A percentile compares a stretch with the other conserved stretches of the same genome.
These are phyloP conservation scores for Xylaria acuta DNA, from an alignment of 495 filamentous ascomycete genomes.

Conservation along the genomic window DNA sequence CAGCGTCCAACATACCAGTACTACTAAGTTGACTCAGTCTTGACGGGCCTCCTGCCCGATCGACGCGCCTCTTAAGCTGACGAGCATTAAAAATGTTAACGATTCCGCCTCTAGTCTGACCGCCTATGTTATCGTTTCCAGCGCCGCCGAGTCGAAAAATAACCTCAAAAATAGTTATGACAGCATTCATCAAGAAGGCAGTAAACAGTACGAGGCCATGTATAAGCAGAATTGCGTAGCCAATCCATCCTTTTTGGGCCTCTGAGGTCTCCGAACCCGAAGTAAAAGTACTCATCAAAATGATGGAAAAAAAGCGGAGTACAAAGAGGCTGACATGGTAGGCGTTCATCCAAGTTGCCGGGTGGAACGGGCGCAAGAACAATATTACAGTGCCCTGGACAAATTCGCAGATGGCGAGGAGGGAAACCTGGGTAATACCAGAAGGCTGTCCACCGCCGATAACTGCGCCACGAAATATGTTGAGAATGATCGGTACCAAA, in stretches of 20 bases:
- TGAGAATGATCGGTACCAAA: constrained; percentile 81
- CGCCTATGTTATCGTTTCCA: constrained; percentile 72
- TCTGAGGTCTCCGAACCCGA: constrained; percentile 79
- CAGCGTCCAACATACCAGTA: constrained; percentile 74
- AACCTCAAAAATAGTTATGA: constrained; percentile 90
- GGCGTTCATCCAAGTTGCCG: constrained; percentile 95
- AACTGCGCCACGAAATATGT: constrained; percentile 83
- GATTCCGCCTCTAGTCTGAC: constrained; percentile 83
- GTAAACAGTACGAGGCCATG: constrained; percentile 89
- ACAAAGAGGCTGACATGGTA: constrained; percentile 87
- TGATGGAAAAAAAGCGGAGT: constrained; percentile 76
- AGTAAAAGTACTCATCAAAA: constrained; percentile 87
- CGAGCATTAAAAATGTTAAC: constrained; percentile 92
- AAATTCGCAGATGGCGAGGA: constrained; percentile 93
- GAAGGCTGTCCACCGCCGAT: constrained; percentile 92
- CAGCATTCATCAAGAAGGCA: constrained; percentile 90
- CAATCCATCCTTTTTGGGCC: constrained; percentile 88
- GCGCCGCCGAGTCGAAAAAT: constrained; percentile 78
- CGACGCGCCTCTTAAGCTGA: constrained; percentile 79
- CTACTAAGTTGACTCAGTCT: constrained; percentile 81
- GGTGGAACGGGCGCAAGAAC: constrained; percentile 87
- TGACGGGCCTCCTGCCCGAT: constrained; percentile 63
- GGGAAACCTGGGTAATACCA: constrained; percentile 87
- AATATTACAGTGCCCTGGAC: constrained; percentile 86
- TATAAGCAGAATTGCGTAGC: constrained; percentile 86